phyloP scores from a whole-genome alignment of 2,329 filamentous ascomycete species.

The Hymenoscyphus albidus region DNA sequence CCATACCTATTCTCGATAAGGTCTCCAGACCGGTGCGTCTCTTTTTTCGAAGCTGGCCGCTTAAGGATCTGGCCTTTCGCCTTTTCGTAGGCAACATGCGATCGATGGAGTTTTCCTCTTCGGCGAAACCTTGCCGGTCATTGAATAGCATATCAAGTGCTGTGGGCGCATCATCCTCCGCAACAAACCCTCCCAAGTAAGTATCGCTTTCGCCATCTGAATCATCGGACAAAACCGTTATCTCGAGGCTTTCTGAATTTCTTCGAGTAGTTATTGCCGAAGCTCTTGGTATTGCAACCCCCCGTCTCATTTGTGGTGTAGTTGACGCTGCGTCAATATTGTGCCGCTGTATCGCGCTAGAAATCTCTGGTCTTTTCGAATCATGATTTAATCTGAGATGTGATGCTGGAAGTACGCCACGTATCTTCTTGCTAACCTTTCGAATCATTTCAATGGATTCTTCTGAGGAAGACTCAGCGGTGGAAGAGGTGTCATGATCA shows the following conservation, averaged over 20 bases:
- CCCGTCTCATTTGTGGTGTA: constrained; percentile 24
- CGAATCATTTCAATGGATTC: constrained; percentile 29
- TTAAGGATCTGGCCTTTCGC: constrained; percentile 18
- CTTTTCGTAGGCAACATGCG: constrained; percentile 34
- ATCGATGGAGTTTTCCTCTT: constrained; percentile 35
- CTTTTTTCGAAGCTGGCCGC: constrained; percentile 19
- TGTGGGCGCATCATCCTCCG: constrained; percentile 16
- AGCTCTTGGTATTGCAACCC: constrained; percentile 31
- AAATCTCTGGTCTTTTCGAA: constrained; percentile 33
- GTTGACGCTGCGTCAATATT: constrained; percentile 20
- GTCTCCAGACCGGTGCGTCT: constrained; percentile 16
- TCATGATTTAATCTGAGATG: constrained; percentile 60
- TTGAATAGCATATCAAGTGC: constrained; percentile 21
- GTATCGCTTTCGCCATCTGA: constrained; percentile 25
- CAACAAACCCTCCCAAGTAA: constrained; percentile 11
- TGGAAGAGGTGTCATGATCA: constrained; percentile 8
- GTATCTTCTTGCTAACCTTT: constrained; percentile 40
- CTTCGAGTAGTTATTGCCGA: constrained; percentile 5
- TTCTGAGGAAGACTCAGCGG: constrained; percentile 26
- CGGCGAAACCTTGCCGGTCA: constrained; percentile 25
- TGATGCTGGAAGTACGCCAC: constrained; percentile 63
- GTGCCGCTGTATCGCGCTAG: constrained; percentile 13
- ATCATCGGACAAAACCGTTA: constrained; percentile 29
- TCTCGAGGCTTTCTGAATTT: constrained; percentile 1
- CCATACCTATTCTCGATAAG: background rate